These are phyloP conservation scores for Metarhizium sp. DNA, from an alignment of 2,329 filamentous ascomycete genomes.

Conservation along the genomic window DNA sequence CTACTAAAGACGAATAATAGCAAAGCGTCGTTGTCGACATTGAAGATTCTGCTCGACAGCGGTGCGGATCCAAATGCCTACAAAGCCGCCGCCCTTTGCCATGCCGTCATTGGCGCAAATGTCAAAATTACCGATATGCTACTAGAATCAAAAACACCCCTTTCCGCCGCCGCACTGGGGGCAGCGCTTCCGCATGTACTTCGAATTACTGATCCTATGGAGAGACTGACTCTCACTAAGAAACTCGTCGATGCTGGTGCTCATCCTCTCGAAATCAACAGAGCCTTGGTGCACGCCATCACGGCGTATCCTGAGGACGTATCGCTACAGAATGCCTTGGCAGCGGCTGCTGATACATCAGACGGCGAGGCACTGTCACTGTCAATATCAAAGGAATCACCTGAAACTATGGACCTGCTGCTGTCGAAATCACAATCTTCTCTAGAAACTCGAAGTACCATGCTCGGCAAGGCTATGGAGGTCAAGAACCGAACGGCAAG, in stretches of 20 bases:
- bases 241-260: slow-evolving; percentile 41
- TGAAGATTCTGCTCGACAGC: slow-evolving; percentile 37
- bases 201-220: slow-evolving; percentile 39
- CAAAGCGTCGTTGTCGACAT: slow-evolving; percentile 30
- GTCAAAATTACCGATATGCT: slow-evolving; percentile 38
- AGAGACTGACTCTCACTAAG: slow-evolving; percentile 40
- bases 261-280: slow-evolving; percentile 36
- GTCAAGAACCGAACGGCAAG: slow-evolving; percentile 29
- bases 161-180: slow-evolving; percentile 34
- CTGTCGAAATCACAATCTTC: slow-evolving; percentile 28
- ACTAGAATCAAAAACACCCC: slow-evolving; percentile 26
- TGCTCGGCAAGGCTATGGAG: slow-evolving; percentile 34
- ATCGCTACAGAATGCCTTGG: slow-evolving; percentile 35
- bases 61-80: slow-evolving; percentile 47
- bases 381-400: slow-evolving; percentile 35
- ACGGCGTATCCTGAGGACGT: slow-evolving; percentile 37
- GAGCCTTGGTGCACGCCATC: slow-evolving; percentile 42
- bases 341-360: slow-evolving; percentile 35
- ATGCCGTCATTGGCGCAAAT: slow-evolving; percentile 37
- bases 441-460: slow-evolving; percentile 26
- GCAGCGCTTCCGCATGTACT: slow-evolving; percentile 43
- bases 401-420: slow-evolving; percentile 37
- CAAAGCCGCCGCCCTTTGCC: slow-evolving; percentile 40
- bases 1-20: slow-evolving; percentile 24
- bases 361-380: slow-evolving; percentile 39